phyloP scores from a whole-genome alignment of 1,284 basidiomycete species.

The Marasmius oreades region DNA sequence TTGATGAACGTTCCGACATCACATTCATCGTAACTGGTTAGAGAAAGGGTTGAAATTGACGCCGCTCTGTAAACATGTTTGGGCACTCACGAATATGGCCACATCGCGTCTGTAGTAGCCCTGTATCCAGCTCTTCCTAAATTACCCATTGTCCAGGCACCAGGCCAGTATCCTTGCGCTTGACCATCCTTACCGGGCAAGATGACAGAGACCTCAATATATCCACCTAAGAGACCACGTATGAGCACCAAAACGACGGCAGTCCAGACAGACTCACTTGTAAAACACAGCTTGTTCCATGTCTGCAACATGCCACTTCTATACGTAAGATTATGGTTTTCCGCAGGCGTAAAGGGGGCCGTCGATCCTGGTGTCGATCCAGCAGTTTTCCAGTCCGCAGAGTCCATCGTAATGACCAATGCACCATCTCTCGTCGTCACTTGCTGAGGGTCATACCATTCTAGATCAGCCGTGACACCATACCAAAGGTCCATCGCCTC shows the following conservation, averaged over 20 bases:
- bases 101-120: conserved; percentile 78
- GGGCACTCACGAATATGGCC: conserved; percentile 48
- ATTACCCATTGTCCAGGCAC: conserved; percentile 91
- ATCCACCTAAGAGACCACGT: conserved; percentile 42
- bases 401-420: conserved; percentile 72
- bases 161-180: conserved; percentile 52
- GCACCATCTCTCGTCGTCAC: conserved; percentile 70
- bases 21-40: conserved; percentile 59
- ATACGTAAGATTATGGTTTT: conserved; percentile 66
- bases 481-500: conserved; percentile 67
- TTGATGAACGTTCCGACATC: conserved; percentile 80
- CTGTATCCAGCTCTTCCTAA: conserved; percentile 79
- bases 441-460: conserved; percentile 80
- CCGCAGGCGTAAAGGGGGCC: conserved; percentile 35
- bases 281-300: conserved; percentile 90
- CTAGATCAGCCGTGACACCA: conserved; percentile 59
- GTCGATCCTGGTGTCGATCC: conserved; percentile 26
- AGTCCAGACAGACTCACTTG: conserved; percentile 24
- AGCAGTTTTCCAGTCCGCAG: conserved; percentile 14
- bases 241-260: conserved; percentile 19
- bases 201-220: conserved; percentile 54
- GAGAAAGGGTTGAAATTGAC: conserved; percentile 20
- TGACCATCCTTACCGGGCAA: background rate
- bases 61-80: background rate
- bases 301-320: conserved; percentile 64